phyloP scores from a whole-genome alignment of 352 stramenopile genomes.

The Aphanomyces astaci region DNA sequence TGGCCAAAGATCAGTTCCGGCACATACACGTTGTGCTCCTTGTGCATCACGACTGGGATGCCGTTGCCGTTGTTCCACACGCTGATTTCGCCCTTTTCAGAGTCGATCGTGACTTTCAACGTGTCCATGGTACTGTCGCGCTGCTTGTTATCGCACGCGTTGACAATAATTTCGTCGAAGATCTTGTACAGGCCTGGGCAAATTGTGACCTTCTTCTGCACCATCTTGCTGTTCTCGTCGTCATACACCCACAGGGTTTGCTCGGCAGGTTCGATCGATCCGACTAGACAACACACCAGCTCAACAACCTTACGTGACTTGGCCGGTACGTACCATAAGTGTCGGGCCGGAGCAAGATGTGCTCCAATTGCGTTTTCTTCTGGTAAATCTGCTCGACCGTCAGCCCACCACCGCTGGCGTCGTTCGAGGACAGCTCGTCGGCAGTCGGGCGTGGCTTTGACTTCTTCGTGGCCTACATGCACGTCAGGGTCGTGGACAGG shows the following conservation, averaged over 20 bases:
- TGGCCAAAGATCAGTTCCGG: conserved; percentile 98
- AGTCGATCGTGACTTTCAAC: conserved; percentile 92
- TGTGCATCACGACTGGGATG: conserved; percentile 96
- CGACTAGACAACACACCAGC: conserved; percentile 51
- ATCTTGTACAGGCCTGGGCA: conserved; percentile 97
- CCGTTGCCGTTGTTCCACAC: conserved; percentile 97
- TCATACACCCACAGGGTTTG: conserved; percentile 92
- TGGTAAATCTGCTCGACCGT: conserved; percentile 92
- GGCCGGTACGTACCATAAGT: conserved; percentile 92
- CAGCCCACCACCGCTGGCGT: background rate
- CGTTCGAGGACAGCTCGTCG: conserved; percentile 2
- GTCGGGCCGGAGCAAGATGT: conserved; percentile 96
- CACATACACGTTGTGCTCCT: conserved; percentile 96
- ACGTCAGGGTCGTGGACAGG: background rate
- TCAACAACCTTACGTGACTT: background rate
- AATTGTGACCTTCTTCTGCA: conserved; percentile 89
- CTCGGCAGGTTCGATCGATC: conserved; percentile 89
- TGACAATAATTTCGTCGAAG: conserved; percentile 99
- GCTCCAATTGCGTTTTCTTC: conserved; percentile 97
- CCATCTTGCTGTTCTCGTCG: conserved; percentile 85
- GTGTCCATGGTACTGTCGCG: conserved; percentile 93
- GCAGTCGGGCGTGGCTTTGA: background rate
- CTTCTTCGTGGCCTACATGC: conserved; percentile 6
- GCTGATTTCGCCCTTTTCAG: conserved; percentile 87
- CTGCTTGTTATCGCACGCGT: conserved; percentile 99